phyloP scores from a whole-genome alignment of 1,139 yeast species.

The Debaryomyces psychrophilus region DNA sequence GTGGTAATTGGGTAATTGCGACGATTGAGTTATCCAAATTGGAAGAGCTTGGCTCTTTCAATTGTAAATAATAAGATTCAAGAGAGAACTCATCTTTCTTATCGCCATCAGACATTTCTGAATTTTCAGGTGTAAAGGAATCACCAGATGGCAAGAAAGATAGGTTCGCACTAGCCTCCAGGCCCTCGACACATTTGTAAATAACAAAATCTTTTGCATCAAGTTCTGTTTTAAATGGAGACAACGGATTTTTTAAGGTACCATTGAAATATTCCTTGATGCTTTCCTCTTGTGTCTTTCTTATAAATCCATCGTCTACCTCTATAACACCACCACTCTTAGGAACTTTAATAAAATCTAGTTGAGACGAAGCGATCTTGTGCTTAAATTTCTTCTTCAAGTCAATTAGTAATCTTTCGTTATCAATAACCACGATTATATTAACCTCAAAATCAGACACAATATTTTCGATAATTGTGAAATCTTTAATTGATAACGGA shows the following conservation, averaged over 20 bases:
- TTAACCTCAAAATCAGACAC: conserved; percentile 65
- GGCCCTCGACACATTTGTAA: conserved; percentile 42
- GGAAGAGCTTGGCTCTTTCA: conserved; percentile 54
- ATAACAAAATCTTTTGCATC: conserved; percentile 39
- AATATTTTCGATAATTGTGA: conserved; percentile 58
- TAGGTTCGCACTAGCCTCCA: conserved; percentile 40
- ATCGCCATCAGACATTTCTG: conserved; percentile 22
- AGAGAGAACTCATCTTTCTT: conserved; percentile 32
- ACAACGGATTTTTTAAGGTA: conserved; percentile 60
- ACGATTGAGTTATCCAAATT: conserved; percentile 71
- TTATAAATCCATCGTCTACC: conserved; percentile 65
- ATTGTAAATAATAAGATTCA: conserved; percentile 36
- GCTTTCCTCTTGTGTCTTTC: conserved; percentile 73
- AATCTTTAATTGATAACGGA: conserved; percentile 52
- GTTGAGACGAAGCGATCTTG: conserved; percentile 30
- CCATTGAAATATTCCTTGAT: conserved; percentile 94
- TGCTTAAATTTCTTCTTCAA: conserved; percentile 58
- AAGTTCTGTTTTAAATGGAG: conserved; percentile 64
- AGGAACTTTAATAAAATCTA: conserved; percentile 62
- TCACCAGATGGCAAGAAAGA: conserved; percentile 53
- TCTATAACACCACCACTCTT: conserved; percentile 78
- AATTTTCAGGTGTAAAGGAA: conserved; percentile 37
- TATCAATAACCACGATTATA: conserved; percentile 60
- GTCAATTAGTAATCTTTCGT: conserved; percentile 67
- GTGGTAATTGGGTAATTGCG: conserved; percentile 70